A percentile compares a stretch with the other conserved stretches of the same genome.
These are phyloP conservation scores for Amaranthus tricolor DNA, from an alignment of 179 eudicot species.

Conservation along the genomic window DNA sequence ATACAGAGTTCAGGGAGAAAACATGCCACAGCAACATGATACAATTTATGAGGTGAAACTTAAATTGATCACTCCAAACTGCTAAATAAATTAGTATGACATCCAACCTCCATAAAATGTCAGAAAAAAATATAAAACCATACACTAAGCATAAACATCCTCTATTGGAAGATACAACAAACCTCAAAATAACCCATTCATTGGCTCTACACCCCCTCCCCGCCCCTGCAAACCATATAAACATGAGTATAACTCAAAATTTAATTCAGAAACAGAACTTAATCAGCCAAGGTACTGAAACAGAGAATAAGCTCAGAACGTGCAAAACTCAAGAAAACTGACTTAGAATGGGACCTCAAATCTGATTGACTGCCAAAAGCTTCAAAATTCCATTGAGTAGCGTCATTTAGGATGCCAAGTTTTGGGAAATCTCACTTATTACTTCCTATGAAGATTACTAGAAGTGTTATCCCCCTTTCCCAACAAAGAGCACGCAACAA, in stretches of 20 bases:
- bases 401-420: background rate
- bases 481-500: background rate
- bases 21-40: background rate
- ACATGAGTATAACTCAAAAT: background rate
- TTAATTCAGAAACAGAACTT: background rate
- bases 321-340: background rate
- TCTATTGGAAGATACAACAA: background rate
- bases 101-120: background rate
- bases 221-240: background rate
- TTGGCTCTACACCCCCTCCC: background rate
- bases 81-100: background rate
- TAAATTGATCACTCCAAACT: background rate
- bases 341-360: background rate
- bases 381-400: background rate
- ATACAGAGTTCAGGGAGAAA: background rate
- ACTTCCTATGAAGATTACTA: background rate
- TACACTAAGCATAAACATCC: background rate
- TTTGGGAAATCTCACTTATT: background rate
- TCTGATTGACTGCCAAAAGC: background rate
- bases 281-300: background rate
- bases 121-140: background rate
- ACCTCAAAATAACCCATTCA: background rate
- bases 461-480: background rate
- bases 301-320: background rate
- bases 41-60: background rate